Base-by-base conservation (phyloP, 768 basidiomycete species). In the Lentinula guzmanii region DNA sequence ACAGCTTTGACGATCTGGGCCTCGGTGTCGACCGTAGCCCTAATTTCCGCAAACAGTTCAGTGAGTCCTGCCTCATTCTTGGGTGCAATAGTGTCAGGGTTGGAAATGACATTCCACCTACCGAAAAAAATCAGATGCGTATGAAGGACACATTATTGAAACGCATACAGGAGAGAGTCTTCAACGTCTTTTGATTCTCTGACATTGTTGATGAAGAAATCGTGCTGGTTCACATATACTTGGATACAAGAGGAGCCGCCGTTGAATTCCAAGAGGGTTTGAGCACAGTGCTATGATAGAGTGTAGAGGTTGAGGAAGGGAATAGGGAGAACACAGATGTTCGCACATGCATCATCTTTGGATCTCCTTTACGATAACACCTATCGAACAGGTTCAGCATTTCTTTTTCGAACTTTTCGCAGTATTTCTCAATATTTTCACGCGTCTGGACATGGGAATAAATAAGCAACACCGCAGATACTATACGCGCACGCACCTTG, bases 221-320 rank as follows among this genome's bases (percentile, higher is more conserved):
- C 97, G 67, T 99, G 97, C 70, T 99, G 97, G 68, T 98, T 99
- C 60, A 99, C 97, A 68, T 98, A 99, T 11, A 98, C 93, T 73
- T 98, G 95, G 5, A 99, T 91, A 69, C 97, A 98, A 0, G 95
- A 96, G 48, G 91, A 79, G 8, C 97, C 97, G 5, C 97, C 97
- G 65, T 99, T 99, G 77, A 99, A 99, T 72, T 98, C 97, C 16
- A 97, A 83, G 5, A 99, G 78, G 2, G 93, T 96, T 76, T 95
- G 92, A 0, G 97, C 96, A 69, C 96, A 98, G 70, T 98, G 97
- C 96, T 99, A 68, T 45, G n/a, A 34, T n/a, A 48, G n/a, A 62
- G 24, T 4, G 59, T 51, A 18, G 39, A 61, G 39, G 45, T 52
- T 42, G 62, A 10, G 34, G 43, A 45, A 61, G 50, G 7, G 31